These are phyloP conservation scores for Microglena sp. DNA, from an alignment of 139 green algal genomes.

Conservation along the genomic window DNA sequence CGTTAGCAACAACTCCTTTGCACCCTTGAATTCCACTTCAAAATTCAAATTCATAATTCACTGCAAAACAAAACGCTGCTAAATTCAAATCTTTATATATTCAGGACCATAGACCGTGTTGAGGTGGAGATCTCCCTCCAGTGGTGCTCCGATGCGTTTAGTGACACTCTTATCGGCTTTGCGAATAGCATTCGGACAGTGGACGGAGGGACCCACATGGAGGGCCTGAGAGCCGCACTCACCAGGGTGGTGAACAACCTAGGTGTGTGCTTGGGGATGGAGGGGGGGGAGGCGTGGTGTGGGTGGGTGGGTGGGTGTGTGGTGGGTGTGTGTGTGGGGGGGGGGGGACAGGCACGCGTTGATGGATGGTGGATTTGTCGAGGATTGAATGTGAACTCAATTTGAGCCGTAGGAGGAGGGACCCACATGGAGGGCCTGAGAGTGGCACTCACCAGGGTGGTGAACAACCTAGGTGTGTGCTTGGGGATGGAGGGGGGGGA, in stretches of 20 bases:
- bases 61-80: too few species aligned
- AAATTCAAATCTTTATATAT: too few species aligned
- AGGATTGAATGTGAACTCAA: conserved; percentile 93
- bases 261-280: conserved; percentile 3
- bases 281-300: not conserved
- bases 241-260: conserved; percentile 72
- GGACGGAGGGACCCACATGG: conserved; percentile 93
- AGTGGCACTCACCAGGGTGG: conserved; percentile 58
- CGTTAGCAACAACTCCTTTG: too few species aligned
- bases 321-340: too few species aligned
- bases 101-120: too few species aligned
- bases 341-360: too few species aligned
- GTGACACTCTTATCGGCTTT: conserved; percentile 83
- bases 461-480: conserved; percentile 56
- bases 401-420: conserved; percentile 90
- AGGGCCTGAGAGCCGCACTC: conserved; percentile 77
- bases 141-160: conserved; percentile 75
- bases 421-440: conserved; percentile 93
- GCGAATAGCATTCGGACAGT: conserved; percentile 93
- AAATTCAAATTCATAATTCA: too few species aligned
- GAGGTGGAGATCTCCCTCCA: conserved; percentile 63
- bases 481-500: not conserved
- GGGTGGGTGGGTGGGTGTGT: not conserved
- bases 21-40: too few species aligned
- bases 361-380: too few species aligned